These are phyloP conservation scores for Candida arabinofermentans DNA, from an alignment of 805 yeast species.

Conservation along the genomic window DNA sequence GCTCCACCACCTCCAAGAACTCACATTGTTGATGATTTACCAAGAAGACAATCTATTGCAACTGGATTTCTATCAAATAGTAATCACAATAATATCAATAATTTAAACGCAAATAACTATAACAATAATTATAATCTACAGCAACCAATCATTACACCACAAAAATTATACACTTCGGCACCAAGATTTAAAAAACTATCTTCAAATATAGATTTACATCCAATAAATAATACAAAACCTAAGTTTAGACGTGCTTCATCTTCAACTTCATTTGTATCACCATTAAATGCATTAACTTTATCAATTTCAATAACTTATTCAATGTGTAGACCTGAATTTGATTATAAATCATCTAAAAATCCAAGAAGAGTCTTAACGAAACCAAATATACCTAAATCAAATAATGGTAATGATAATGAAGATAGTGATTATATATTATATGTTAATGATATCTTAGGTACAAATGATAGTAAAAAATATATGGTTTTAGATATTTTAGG, in stretches of 20 bases:
- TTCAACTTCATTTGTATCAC: conserved; percentile 64
- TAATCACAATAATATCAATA: no score
- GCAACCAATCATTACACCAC: conserved; percentile 6
- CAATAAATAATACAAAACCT: conserved; percentile 57
- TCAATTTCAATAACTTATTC: conserved; percentile 76
- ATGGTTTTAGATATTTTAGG: conserved; percentile 89
- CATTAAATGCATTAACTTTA: conserved; percentile 74
- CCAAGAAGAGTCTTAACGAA: conserved; percentile 92
- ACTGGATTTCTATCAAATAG: conserved; percentile 16
- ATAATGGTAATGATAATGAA: conserved; percentile 83
- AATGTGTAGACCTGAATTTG: conserved; percentile 80
- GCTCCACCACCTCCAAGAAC: conserved; percentile 28
- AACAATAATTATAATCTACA: no score
- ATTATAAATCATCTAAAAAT: conserved; percentile 77
- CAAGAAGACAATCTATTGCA: conserved; percentile 31
- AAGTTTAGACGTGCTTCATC: conserved; percentile 68
- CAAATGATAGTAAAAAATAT: conserved; percentile 79
- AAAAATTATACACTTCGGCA: conserved; percentile 23
- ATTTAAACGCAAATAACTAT: no score
- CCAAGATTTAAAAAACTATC: conserved; percentile 47
- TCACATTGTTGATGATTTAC: conserved; percentile 11
- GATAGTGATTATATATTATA: conserved; percentile 88
- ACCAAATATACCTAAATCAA: conserved; percentile 77
- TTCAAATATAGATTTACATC: conserved; percentile 51
- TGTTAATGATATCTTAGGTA: conserved; percentile 90